These are phyloP conservation scores for Hyphopichia khmerensis DNA, from an alignment of 1,139 yeast genomes.

Conservation along the genomic window DNA sequence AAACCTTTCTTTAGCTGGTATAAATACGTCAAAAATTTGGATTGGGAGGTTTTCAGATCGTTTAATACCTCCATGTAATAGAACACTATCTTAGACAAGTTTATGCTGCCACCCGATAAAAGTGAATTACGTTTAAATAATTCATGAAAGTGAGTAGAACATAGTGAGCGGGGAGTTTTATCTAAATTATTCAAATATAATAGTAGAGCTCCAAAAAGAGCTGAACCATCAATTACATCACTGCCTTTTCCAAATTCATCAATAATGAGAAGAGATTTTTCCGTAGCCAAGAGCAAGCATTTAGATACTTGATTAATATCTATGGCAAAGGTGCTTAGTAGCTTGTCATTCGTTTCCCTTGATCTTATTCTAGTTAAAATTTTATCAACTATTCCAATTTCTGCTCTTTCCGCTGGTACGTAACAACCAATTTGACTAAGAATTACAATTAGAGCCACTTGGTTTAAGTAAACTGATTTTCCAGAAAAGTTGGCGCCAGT, in stretches of 20 bases:
- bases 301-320: conserved; percentile 47
- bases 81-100: conserved; percentile 13
- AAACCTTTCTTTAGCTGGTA: conserved; percentile 29
- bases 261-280: conserved; percentile 36
- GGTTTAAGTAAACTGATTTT: conserved; percentile 46
- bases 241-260: conserved; percentile 58
- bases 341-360: conserved; percentile 39
- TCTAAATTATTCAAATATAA: conserved; percentile 16
- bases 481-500: conserved; percentile 58
- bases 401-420: conserved; percentile 45
- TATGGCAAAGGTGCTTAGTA: conserved; percentile 45
- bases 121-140: conserved; percentile 21
- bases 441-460: conserved; percentile 41
- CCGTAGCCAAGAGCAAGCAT: conserved; percentile 32
- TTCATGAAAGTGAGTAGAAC: conserved; percentile 47
- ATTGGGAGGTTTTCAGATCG: conserved; percentile 12
- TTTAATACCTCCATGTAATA: conserved; percentile 7
- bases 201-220: conserved; percentile 39
- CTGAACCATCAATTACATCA: conserved; percentile 44
- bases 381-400: conserved; percentile 43
- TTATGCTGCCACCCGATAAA: background rate
- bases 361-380: conserved; percentile 42
- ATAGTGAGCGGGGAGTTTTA: conserved; percentile 27
- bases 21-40: conserved; percentile 24
- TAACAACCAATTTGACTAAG: conserved; percentile 50